Evolutionary conservation across 257 asterid species (phyloP), one percentile per base, ranked within the genome.

Genomic region (Scutellaria barbata): DNA sequence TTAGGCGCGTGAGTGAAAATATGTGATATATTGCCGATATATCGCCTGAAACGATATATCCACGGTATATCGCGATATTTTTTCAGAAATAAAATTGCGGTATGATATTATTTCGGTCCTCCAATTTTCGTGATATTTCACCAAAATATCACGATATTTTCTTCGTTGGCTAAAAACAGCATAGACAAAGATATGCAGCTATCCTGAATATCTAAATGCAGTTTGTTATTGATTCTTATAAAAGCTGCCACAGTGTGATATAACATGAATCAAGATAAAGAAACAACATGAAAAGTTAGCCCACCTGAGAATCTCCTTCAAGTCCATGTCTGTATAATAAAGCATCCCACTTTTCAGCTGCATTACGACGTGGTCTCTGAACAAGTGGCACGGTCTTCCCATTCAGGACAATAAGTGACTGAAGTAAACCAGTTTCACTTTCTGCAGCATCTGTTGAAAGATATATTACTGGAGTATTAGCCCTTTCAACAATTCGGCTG

Each of bases 311-410:
- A 75, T 95, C 90, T 69, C 84, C 96, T 68, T 89, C 96, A 43
- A 95, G 87, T 41, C 92, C 87, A 64, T 88, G 96, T 75, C 99
- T 85, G 72, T 95, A 92, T 62, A 95, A 76, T 70, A 95, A 79
- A 72, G 99, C 98, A 84, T 95, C 96, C 99, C 99, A 95, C 63
- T 95, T 95, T 81, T 95, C 99, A 52, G 97, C 98, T 30, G 87
- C 55, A 80, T 88, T 87, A 67, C 92, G 99, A 63, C 75, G 74
- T 10, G 99, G 99, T 77, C 99, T 87, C 76, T 58, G 82, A 69
- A 95, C 94, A 73, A 95, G 99, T 7, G 96, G 99, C 12, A 92
- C 97, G 13, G 81, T 81, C 78, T 89, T 95, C 68, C 96, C 92
- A 69, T 89, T 84, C 79, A 78, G 64, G 63, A 57, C 72, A 72